Percentiles rank a stretch among this genome's conserved stretches.
Conservation (phyloP, 495 filamentous ascomycete genomes). For the Bathelium albidoporum region DNA sequence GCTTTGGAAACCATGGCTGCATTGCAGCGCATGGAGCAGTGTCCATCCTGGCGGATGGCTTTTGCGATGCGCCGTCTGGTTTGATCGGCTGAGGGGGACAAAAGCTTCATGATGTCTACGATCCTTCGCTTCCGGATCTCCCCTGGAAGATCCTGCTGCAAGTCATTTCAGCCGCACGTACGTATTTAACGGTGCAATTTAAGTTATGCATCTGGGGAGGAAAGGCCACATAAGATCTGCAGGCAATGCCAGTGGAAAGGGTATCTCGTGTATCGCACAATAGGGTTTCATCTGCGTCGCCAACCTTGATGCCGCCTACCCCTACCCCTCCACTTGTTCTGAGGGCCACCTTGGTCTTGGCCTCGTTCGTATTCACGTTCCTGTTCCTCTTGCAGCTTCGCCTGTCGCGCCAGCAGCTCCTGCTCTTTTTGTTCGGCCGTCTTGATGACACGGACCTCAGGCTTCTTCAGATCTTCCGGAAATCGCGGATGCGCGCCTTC, state of each 20-base stretch:
- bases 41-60: background rate
- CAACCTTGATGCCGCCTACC: background rate
- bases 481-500: slow-evolving; percentile 71
- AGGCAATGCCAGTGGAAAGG: background rate
- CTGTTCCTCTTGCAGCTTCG: background rate
- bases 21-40: slow-evolving; percentile 1
- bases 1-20: background rate
- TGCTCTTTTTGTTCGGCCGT: background rate
- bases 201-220: background rate
- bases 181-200: background rate
- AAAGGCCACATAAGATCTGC: background rate
- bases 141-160: background rate
- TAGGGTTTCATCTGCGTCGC: background rate
- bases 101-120: slow-evolving; percentile 1
- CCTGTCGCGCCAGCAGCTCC: slow-evolving; percentile 1
- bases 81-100: background rate
- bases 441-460: slow-evolving; percentile 42
- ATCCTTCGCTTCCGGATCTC: background rate
- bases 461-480: slow-evolving; percentile 54
- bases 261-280: background rate
- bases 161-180: slow-evolving; percentile 3
- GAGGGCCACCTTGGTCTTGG: background rate
- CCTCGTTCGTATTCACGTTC: slow-evolving; percentile 1
- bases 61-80: background rate
- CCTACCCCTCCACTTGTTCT: background rate